phyloP scores from a whole-genome alignment of 1,284 basidiomycete species.

The Irpex sp. region DNA sequence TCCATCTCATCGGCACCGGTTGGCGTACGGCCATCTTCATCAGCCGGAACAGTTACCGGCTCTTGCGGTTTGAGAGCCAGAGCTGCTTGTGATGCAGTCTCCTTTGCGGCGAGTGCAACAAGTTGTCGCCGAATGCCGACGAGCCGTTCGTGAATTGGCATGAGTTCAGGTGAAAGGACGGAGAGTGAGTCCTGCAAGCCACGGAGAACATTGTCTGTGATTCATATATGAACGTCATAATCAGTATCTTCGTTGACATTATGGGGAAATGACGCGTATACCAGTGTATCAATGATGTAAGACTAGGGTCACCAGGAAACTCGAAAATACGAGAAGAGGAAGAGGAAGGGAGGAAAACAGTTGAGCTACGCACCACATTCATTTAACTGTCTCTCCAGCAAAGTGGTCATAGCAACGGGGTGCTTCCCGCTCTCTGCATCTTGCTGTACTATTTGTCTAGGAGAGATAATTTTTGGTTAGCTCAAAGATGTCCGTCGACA shows the following conservation, averaged over 20 bases:
- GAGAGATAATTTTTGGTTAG: not conserved
- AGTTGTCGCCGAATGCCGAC: constrained; percentile 88
- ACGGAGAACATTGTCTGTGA: constrained; percentile 70
- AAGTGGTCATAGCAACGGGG: constrained; percentile 83
- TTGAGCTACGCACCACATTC: constrained; percentile 77
- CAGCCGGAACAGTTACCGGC: not conserved
- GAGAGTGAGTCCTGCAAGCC: constrained; percentile 81
- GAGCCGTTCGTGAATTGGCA: constrained; percentile 87
- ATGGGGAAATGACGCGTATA: not conserved
- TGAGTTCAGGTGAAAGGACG: constrained; percentile 82
- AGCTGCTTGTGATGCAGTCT: constrained; percentile 27
- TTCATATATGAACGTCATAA: not conserved
- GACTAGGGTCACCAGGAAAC: not conserved
- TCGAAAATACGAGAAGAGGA: not conserved
- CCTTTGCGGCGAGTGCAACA: constrained; percentile 82
- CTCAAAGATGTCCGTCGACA: not conserved
- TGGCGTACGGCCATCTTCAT: constrained; percentile 7
- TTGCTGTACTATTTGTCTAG: constrained; percentile 69
- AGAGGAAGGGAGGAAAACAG: not conserved
- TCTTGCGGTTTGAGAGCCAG: constrained; percentile 9
- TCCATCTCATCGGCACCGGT: constrained; percentile 17
- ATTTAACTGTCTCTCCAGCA: constrained; percentile 88
- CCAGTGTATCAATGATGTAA: not conserved
- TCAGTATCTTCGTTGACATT: not conserved
- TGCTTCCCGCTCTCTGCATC: constrained; percentile 84